Percentiles rank a stretch among this genome's conserved stretches.
These are phyloP conservation scores for Fusarium brevicatenulatum DNA, from an alignment of 2,329 filamentous ascomycete genomes.

Conservation along the genomic window DNA sequence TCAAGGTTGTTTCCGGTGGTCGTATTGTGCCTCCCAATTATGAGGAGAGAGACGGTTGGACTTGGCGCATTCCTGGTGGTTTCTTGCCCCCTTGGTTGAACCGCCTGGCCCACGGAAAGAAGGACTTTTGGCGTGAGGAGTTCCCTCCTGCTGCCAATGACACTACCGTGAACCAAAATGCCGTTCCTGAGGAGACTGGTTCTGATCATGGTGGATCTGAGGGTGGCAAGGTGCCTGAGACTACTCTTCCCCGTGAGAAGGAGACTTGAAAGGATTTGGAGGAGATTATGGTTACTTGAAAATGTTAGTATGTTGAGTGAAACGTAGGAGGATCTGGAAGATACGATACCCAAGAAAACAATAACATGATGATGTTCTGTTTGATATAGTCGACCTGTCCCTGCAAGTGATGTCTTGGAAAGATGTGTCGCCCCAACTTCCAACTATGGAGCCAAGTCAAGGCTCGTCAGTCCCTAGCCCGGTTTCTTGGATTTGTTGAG, in stretches of 20 bases:
- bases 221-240: slow-evolving; percentile 33
- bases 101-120: slow-evolving; percentile 72
- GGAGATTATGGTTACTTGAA: background rate
- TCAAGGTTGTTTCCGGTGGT: slow-evolving; percentile 74
- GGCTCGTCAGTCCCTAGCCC: background rate
- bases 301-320: slow-evolving; percentile 20
- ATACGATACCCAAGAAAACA: slow-evolving; percentile 24
- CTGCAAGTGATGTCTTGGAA: background rate
- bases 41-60: slow-evolving; percentile 82
- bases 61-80: slow-evolving; percentile 78
- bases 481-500: background rate
- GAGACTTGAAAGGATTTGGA: slow-evolving; percentile 14
- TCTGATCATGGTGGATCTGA: slow-evolving; percentile 42
- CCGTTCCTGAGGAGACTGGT: slow-evolving; percentile 30
- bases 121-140: slow-evolving; percentile 73
- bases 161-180: slow-evolving; percentile 24
- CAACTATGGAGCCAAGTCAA: background rate
- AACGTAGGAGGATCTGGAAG: slow-evolving; percentile 5
- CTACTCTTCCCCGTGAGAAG: slow-evolving; percentile 34
- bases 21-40: slow-evolving; percentile 80
- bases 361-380: slow-evolving; percentile 1
- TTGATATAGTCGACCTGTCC: background rate
- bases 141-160: slow-evolving; percentile 30
- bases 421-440: background rate
- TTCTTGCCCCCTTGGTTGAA: slow-evolving; percentile 79